phyloP scores from a whole-genome alignment of 2,329 filamentous ascomycete species.

The Penicillium sp. region DNA sequence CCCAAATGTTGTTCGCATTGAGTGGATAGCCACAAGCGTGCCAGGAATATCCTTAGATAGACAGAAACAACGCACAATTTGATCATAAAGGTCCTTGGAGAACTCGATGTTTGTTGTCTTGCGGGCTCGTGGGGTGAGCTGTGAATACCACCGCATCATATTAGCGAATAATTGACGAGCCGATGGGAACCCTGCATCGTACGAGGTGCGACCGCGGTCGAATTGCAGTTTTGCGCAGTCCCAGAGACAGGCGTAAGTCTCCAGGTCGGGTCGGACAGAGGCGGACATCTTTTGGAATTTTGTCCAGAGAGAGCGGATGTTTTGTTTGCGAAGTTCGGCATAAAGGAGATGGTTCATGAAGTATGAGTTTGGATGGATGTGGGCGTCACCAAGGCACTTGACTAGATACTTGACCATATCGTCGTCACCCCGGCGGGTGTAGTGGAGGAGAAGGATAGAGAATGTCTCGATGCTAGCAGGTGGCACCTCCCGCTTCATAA shows the following conservation, averaged over 20 bases:
- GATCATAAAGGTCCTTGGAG: conserved; percentile 52
- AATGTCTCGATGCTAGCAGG: conserved; percentile 76
- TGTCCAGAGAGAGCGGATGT: conserved; percentile 54
- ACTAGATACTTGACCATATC: conserved; percentile 61
- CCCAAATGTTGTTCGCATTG: conserved; percentile 45
- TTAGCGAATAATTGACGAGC: conserved; percentile 48
- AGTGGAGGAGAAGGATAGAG: conserved; percentile 70
- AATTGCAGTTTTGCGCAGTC: conserved; percentile 51
- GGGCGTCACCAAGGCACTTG: conserved; percentile 61
- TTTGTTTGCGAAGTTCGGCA: conserved; percentile 62
- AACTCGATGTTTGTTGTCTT: conserved; percentile 38
- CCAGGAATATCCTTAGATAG: conserved; percentile 50
- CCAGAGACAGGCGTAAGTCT: conserved; percentile 71
- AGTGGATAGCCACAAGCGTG: conserved; percentile 51
- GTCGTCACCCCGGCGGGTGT: conserved; percentile 62
- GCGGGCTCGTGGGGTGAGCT: conserved; percentile 30
- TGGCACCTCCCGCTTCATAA: conserved; percentile 47
- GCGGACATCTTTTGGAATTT: conserved; percentile 58
- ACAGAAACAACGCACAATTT: conserved; percentile 54
- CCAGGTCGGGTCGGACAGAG: conserved; percentile 61
- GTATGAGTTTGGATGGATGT: conserved; percentile 68
- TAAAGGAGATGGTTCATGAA: conserved; percentile 79
- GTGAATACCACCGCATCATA: conserved; percentile 50
- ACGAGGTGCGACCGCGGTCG: conserved; percentile 48
- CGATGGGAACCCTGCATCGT: conserved; percentile 47